phyloP scores from a whole-genome alignment of 2,329 filamentous ascomycete genomes.

The Diaporthe citriasiana region DNA sequence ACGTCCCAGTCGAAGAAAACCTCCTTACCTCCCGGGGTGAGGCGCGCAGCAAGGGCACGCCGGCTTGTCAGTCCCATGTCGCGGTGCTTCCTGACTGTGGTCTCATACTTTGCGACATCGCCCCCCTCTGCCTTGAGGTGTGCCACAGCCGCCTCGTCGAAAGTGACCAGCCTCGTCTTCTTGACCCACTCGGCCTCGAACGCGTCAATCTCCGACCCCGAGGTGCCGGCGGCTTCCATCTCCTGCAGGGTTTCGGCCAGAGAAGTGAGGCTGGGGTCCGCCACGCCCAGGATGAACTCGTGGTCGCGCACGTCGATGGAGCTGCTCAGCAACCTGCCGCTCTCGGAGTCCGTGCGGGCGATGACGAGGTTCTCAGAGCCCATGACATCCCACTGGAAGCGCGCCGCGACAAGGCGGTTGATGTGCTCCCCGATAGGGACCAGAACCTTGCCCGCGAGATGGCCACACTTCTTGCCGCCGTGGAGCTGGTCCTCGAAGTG shows the following conservation, averaged over 20 bases:
- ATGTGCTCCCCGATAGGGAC: conserved; percentile 96
- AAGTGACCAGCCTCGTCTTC: conserved; percentile 85
- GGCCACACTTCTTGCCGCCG: conserved; percentile 98
- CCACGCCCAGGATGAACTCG: conserved; percentile 93
- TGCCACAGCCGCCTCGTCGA: conserved; percentile 88
- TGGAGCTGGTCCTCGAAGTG: conserved; percentile 99
- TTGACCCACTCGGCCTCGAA: conserved; percentile 94
- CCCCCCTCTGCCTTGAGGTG: conserved; percentile 79
- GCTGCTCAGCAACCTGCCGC: conserved; percentile 88
- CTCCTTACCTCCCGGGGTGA: conserved; percentile 67
- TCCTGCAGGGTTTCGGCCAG: conserved; percentile 89
- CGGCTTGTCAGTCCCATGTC: conserved; percentile 85
- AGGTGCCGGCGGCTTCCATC: conserved; percentile 87
- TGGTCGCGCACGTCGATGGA: conserved; percentile 95
- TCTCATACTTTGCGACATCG: conserved; percentile 77
- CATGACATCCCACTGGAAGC: conserved; percentile 99
- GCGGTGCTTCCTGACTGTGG: conserved; percentile 72
- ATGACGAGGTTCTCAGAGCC: conserved; percentile 95
- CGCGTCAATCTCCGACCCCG: conserved; percentile 83
- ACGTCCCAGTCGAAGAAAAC: conserved; percentile 92
- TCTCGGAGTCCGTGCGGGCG: conserved; percentile 95
- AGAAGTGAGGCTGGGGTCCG: conserved; percentile 80
- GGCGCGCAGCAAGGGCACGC: conserved; percentile 77
- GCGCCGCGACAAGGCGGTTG: conserved; percentile 90
- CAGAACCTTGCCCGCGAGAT: conserved; percentile 94